phyloP scores from a whole-genome alignment of 805 yeast species.

The Wickerhamomyces sydowiorum region DNA sequence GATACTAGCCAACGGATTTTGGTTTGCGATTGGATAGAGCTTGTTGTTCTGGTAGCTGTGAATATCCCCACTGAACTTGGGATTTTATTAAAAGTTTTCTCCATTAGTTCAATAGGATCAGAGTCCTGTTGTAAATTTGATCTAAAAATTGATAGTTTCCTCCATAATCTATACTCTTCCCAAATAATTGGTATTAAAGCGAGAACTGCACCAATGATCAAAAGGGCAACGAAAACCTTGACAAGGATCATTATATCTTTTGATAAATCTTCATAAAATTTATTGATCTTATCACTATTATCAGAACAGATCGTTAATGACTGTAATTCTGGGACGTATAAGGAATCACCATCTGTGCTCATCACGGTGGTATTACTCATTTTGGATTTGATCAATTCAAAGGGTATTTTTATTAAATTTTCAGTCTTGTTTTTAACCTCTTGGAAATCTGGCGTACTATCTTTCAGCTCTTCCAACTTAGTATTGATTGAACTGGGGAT shows the following conservation, averaged over 20 bases:
- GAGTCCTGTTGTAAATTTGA: slow-evolving; percentile 4
- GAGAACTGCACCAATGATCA: slow-evolving; percentile 35
- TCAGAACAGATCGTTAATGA: slow-evolving; percentile 33
- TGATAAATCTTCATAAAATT: slow-evolving; percentile 29
- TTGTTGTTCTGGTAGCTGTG: slow-evolving; percentile 6
- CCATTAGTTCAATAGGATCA: slow-evolving; percentile 19
- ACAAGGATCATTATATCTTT: slow-evolving; percentile 29
- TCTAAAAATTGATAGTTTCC: slow-evolving; percentile 31
- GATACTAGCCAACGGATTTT: slow-evolving; percentile 31
- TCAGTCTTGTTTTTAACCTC: slow-evolving; percentile 57
- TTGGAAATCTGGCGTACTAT: slow-evolving; percentile 59
- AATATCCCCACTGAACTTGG: slow-evolving; percentile 16
- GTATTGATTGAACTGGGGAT: slow-evolving; percentile 63
- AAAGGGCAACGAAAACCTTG: slow-evolving; percentile 31
- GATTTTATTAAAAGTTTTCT: slow-evolving; percentile 17
- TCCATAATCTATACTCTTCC: slow-evolving; percentile 45
- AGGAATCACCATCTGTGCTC: slow-evolving; percentile 8
- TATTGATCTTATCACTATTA: slow-evolving; percentile 31
- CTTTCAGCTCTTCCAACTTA: slow-evolving; percentile 45
- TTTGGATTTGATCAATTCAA: slow-evolving; percentile 38
- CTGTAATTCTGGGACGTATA: slow-evolving; percentile 36
- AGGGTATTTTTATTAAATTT: slow-evolving; percentile 51
- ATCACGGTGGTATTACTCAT: slow-evolving; percentile 29
- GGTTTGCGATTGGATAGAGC: slow-evolving; percentile 7
- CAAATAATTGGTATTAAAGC: slow-evolving; percentile 38